A percentile compares a stretch with the other conserved stretches of the same genome.
phyloP scores from a whole-genome alignment of 345 rosid genomes.

The Camelina laxa region DNA sequence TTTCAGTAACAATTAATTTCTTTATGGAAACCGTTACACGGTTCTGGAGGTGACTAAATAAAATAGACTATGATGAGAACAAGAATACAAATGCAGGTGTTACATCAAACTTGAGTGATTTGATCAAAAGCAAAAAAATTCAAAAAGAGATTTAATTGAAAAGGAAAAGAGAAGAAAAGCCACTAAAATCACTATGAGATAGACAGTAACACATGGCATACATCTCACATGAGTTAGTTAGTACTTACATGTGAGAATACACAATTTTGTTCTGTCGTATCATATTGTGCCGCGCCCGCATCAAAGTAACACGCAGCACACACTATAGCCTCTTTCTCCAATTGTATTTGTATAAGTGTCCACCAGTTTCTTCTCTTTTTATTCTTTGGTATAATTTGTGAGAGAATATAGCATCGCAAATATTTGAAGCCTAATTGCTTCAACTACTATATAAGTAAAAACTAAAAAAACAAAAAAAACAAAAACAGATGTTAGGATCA shows the following conservation, averaged over 20 bases:
- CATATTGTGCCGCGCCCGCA: neutral
- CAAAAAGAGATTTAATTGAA: neutral
- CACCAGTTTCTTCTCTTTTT: no score
- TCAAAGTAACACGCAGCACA: neutral
- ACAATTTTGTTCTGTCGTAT: neutral
- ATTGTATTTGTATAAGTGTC: no score
- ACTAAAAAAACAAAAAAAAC: no score
- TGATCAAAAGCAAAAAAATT: constrained; percentile 3
- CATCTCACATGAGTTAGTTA: neutral
- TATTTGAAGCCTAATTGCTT: neutral
- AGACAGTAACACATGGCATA: constrained; percentile 26
- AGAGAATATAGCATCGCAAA: no score
- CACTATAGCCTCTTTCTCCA: neutral
- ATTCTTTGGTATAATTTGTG: neutral
- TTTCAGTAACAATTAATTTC: neutral
- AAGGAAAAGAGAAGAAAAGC: neutral
- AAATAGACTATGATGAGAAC: constrained; percentile 4
- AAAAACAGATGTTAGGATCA: neutral
- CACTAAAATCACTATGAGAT: constrained; percentile 4
- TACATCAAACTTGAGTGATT: constrained; percentile 34
- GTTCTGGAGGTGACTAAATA: neutral
- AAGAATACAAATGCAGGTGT: constrained; percentile 31
- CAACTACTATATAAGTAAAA: neutral
- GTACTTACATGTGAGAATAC: neutral
- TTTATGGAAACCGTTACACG: constrained; percentile 7